Conservation (phyloP, 768 basidiomycete genomes). For the Hygrocybe coccinea region DNA sequence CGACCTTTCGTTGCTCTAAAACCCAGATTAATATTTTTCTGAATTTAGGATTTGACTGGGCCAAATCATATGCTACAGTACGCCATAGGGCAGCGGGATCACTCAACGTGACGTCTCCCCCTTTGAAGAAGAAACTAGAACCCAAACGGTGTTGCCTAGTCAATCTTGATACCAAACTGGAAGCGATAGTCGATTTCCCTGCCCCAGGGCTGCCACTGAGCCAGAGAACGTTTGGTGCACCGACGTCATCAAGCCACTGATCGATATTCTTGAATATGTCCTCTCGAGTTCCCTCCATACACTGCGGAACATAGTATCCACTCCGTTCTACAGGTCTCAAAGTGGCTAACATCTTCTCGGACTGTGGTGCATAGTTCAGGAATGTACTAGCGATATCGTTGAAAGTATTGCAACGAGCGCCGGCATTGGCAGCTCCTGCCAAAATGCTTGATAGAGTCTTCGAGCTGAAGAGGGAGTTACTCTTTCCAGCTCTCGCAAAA, state of each 20-base stretch:
- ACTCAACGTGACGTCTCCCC: background rate
- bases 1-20: background rate
- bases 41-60: background rate
- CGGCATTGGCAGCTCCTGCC: too few species aligned
- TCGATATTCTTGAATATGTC: background rate
- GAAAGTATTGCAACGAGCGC: too few species aligned
- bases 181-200: conserved; percentile 4
- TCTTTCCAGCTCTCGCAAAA: too few species aligned
- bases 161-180: conserved; percentile 1
- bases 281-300: conserved; percentile 4
- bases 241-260: background rate
- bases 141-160: background rate
- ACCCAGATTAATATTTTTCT: background rate
- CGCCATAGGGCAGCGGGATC: conserved; percentile 5
- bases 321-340: conserved; percentile 1
- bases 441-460: too few species aligned
- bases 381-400: too few species aligned
- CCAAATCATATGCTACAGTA: conserved; percentile 5
- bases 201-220: conserved; percentile 3
- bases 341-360: background rate
- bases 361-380: too few species aligned
- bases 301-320: background rate
- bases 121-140: conserved; percentile 1
- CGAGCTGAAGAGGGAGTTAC: too few species aligned
- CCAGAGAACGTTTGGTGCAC: conserved; percentile 2